Evolutionary conservation across 1,139 yeast species (phyloP).

Genomic region (Lodderomyces jiufengensis): DNA sequence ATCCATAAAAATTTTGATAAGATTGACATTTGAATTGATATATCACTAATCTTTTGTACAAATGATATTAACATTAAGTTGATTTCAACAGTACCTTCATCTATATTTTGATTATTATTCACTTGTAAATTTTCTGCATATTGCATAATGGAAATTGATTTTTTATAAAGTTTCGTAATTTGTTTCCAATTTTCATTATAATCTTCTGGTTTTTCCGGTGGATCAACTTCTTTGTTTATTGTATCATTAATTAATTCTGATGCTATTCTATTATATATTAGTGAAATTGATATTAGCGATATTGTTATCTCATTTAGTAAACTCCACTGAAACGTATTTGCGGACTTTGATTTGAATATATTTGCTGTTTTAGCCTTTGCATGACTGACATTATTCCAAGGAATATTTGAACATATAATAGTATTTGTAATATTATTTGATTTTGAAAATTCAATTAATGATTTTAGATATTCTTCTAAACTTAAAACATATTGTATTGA

Average conservation of each 20-base stretch:
- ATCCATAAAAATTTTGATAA: slow-evolving; percentile 40
- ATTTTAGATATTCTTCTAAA: slow-evolving; percentile 33
- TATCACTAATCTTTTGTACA: slow-evolving; percentile 26
- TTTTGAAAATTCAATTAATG: slow-evolving; percentile 14
- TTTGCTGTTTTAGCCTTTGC: slow-evolving; percentile 1
- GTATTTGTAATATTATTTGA: background rate
- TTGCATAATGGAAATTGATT: slow-evolving; percentile 24
- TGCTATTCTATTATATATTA: slow-evolving; percentile 34
- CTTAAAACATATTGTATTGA: slow-evolving; percentile 29
- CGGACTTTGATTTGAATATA: slow-evolving; percentile 3
- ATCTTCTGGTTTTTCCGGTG: slow-evolving; percentile 9
- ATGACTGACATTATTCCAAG: slow-evolving; percentile 16
- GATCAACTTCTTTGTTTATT: slow-evolving; percentile 23
- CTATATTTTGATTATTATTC: background rate
- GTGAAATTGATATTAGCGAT: slow-evolving; percentile 22
- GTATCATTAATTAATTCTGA: slow-evolving; percentile 36
- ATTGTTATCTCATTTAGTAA: slow-evolving; percentile 30
- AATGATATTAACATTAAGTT: slow-evolving; percentile 18
- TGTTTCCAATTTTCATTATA: slow-evolving; percentile 35
- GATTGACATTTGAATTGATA: slow-evolving; percentile 40
- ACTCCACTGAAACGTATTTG: slow-evolving; percentile 21
- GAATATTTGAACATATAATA: slow-evolving; percentile 11
- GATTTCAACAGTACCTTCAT: slow-evolving; percentile 9
- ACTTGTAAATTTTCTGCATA: slow-evolving; percentile 18
- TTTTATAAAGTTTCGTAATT: slow-evolving; percentile 31